Evolutionary conservation across 208 protist species (phyloP).

Genomic region (Leishmania mexicana): DNA sequence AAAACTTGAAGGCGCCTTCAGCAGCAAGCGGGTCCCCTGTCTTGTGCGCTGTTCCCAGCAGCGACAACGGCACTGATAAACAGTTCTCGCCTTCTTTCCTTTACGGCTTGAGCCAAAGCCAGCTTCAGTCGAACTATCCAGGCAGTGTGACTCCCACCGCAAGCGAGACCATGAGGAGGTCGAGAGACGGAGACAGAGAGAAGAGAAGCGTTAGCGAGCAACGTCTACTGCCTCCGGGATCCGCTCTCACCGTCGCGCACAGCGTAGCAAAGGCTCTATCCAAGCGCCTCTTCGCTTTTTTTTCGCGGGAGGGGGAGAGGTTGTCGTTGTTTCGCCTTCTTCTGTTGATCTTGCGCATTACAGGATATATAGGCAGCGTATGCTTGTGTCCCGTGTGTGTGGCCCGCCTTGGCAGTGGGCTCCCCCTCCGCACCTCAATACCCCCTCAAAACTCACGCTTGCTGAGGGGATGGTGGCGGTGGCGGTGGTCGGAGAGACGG

Average conservation of each 20-base stretch:
- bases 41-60: background rate
- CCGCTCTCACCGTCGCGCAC: background rate
- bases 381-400: background rate
- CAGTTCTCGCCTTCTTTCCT: background rate
- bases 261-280: background rate
- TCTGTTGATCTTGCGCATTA: background rate
- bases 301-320: too few relatives aligned
- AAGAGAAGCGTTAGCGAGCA: background rate
- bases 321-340: too few relatives aligned
- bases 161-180: background rate
- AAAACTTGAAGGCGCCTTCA: background rate
- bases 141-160: background rate
- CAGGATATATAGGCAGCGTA: background rate
- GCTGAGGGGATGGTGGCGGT: background rate
- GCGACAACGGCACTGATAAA: background rate
- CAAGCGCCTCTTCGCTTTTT: background rate
- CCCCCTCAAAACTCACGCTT: background rate
- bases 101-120: background rate
- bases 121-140: background rate
- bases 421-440: background rate
- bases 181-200: background rate
- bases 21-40: background rate
- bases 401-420: background rate
- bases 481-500: background rate
- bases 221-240: background rate